Evolutionary conservation across 2,329 filamentous ascomycete genomes (phyloP).

Genomic region (Dactylellina drechsleri): DNA sequence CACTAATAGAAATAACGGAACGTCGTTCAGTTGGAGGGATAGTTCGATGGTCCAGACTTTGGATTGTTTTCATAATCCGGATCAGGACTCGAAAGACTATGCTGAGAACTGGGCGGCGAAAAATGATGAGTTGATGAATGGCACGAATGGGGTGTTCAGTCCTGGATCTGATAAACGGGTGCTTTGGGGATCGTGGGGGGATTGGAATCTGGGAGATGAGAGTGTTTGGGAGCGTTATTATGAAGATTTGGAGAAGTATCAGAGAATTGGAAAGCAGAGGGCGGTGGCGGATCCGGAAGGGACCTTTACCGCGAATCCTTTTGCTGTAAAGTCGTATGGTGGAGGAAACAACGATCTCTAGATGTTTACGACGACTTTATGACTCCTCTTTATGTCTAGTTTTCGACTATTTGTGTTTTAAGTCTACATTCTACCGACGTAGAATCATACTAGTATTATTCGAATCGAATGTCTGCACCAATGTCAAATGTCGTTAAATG

Average conservation of each 20-base stretch:
- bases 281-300: slow-evolving; percentile 9
- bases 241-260: slow-evolving; percentile 20
- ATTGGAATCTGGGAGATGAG: slow-evolving; percentile 12
- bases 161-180: slow-evolving; percentile 5
- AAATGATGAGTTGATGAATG: slow-evolving; percentile 63
- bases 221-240: slow-evolving; percentile 22
- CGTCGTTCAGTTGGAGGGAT: slow-evolving; percentile 66
- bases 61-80: slow-evolving; percentile 64
- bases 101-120: slow-evolving; percentile 58
- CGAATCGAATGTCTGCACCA: no score
- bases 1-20: slow-evolving; percentile 63
- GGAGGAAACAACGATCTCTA: no score
- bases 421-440: no score
- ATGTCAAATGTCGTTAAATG: no score
- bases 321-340: slow-evolving; percentile 10
- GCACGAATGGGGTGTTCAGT: slow-evolving; percentile 8
- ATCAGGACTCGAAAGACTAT: slow-evolving; percentile 56
- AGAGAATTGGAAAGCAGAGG: slow-evolving; percentile 7
- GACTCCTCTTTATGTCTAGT: no score
- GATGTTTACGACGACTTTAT: no score
- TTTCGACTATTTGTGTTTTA: no score
- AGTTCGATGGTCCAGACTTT: slow-evolving; percentile 62
- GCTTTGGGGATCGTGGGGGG: slow-evolving; percentile 19
- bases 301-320: slow-evolving; percentile 24
- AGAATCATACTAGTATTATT: no score